These are phyloP conservation scores for Xylaria sp. DNA, from an alignment of 2,329 filamentous ascomycete species.

Conservation along the genomic window DNA sequence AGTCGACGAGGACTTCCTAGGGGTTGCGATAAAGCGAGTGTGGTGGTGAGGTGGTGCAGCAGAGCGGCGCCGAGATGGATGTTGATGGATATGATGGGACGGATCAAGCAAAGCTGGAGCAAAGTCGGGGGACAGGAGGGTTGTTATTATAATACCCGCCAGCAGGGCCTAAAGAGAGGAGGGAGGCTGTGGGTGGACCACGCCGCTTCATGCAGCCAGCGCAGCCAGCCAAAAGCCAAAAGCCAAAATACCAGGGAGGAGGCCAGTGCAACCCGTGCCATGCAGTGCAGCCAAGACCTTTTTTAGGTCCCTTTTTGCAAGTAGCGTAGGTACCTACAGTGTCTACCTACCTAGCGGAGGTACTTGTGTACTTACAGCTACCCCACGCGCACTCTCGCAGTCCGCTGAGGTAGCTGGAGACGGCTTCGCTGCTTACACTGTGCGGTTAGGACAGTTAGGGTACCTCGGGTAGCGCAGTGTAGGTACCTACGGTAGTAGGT, in stretches of 20 bases:
- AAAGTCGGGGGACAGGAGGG: slow-evolving; percentile 49
- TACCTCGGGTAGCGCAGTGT: not conserved
- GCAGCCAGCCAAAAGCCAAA: slow-evolving; percentile 19
- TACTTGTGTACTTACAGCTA: not conserved
- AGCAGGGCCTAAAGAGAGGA: slow-evolving; percentile 23
- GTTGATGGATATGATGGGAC: slow-evolving; percentile 51
- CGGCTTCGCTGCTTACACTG: not conserved
- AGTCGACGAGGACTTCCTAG: slow-evolving; percentile 79
- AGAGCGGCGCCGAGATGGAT: slow-evolving; percentile 53
- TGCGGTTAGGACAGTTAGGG: not conserved
- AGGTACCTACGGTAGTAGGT: not conserved
- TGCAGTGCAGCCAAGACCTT: slow-evolving; percentile 14
- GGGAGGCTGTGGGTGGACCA: slow-evolving; percentile 34
- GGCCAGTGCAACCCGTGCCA: slow-evolving; percentile 24
- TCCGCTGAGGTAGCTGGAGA: not conserved
- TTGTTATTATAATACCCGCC: slow-evolving; percentile 50
- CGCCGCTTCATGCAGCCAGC: slow-evolving; percentile 28
- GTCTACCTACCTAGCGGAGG: not conserved
- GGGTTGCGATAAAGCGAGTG: slow-evolving; percentile 63
- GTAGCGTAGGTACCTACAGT: slow-evolving; percentile 1
- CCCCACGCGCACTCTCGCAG: not conserved
- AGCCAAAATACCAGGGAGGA: slow-evolving; percentile 21
- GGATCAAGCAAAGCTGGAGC: slow-evolving; percentile 49
- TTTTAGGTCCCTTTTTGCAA: slow-evolving; percentile 29
- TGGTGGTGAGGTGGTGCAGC: slow-evolving; percentile 56